These are phyloP conservation scores for Cutaneotrichosporon dermatis DNA, from an alignment of 1,284 basidiomycete species.

Conservation along the genomic window DNA sequence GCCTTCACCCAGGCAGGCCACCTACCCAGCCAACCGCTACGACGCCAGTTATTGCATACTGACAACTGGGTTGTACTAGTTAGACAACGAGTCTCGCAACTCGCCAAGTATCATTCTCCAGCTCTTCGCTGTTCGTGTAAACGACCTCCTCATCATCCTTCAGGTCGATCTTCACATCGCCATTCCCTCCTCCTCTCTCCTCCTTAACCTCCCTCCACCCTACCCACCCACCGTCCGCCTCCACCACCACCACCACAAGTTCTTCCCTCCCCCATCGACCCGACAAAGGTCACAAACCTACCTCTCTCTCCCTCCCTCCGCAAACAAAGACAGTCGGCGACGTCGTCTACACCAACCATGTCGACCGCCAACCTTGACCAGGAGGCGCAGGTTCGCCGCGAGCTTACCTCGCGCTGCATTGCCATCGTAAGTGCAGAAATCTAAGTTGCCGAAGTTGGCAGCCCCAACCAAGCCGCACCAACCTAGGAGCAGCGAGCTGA, in stretches of 20 bases:
- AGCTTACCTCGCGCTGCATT: conserved; percentile 96
- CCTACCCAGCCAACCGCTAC: too few relatives aligned
- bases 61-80: neutral
- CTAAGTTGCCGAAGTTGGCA: neutral
- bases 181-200: neutral
- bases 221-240: neutral
- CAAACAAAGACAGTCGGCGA: conserved; percentile 10
- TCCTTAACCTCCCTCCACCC: neutral
- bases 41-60: neutral
- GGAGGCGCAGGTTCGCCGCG: conserved; percentile 48
- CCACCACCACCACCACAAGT: neutral
- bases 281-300: neutral
- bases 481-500: neutral
- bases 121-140: conserved; percentile 2
- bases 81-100: neutral
- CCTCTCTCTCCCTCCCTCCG: conserved; percentile 3
- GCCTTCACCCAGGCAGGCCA: too few relatives aligned
- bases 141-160: conserved; percentile 5
- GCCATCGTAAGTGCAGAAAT: conserved; percentile 56
- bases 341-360: conserved; percentile 18
- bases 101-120: neutral
- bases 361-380: conserved; percentile 35
- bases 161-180: neutral
- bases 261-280: conserved; percentile 3
- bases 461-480: neutral